Percentiles rank a stretch among this genome's conserved stretches.
Evolutionary conservation across 768 basidiomycete species (phyloP).

Genomic region (Tulasnella sp.): DNA sequence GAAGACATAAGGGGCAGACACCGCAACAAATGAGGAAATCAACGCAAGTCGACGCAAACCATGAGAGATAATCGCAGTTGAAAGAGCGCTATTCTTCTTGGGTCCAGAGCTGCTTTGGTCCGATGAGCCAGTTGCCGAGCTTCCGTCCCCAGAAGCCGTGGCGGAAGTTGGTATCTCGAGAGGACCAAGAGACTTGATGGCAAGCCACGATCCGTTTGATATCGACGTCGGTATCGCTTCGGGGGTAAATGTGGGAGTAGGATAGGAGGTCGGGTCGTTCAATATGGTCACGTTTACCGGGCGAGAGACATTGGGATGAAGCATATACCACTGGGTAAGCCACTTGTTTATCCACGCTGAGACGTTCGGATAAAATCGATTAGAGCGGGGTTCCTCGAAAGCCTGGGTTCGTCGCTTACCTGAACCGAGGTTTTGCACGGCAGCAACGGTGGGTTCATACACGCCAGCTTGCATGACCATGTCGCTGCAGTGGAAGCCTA

Average conservation of each 20-base stretch:
- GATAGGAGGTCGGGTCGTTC: not conserved
- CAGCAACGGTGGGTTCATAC: not conserved
- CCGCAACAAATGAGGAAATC: not conserved
- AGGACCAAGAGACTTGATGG: not conserved
- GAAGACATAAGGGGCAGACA: not conserved
- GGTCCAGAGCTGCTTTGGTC: not conserved
- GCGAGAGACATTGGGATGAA: conserved; percentile 7
- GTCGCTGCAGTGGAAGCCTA: conserved; percentile 17
- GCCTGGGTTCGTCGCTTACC: not conserved
- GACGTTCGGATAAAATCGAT: not conserved
- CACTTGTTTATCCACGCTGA: conserved; percentile 7
- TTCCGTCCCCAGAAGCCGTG: not conserved
- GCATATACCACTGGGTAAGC: conserved; percentile 12
- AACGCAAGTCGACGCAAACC: not conserved
- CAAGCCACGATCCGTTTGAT: not conserved
- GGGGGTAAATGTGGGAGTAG: not conserved
- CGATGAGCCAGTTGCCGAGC: not conserved
- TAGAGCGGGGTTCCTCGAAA: not conserved
- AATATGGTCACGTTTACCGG: conserved; percentile 7
- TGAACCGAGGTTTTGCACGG: conserved; percentile 9
- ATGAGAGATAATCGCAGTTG: not conserved
- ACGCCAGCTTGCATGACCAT: conserved; percentile 8
- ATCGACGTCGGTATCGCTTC: not conserved
- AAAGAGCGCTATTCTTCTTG: not conserved
- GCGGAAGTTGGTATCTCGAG: not conserved